Percentiles rank a stretch among this genome's conserved stretches.
Conservation (phyloP, 352 stramenopile genomes). For the Pythium grandisporangium region DNA sequence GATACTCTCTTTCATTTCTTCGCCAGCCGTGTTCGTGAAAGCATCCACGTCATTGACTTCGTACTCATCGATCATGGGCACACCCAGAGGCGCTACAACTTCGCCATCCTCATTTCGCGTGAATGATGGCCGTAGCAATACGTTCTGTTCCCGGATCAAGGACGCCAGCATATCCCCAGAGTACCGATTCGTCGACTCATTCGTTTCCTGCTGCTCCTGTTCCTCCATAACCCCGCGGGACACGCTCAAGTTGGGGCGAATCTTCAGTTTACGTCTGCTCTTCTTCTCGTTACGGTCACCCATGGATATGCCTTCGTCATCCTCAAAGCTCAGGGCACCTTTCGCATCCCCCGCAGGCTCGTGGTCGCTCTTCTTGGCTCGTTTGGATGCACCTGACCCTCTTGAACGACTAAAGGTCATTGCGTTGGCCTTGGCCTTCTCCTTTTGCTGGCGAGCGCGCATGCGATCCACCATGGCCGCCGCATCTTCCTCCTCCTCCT, state of each 20-base stretch:
- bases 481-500: slow-evolving; percentile 9
- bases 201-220: slow-evolving; percentile 9
- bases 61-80: background rate
- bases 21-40: no score
- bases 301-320: slow-evolving; percentile 15
- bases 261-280: slow-evolving; percentile 50
- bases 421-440: slow-evolving; percentile 8
- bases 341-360: background rate
- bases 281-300: no score
- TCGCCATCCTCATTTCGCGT: background rate
- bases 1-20: slow-evolving; percentile 25
- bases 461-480: slow-evolving; percentile 18
- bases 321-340: slow-evolving; percentile 45
- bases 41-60: slow-evolving; percentile 2
- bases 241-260: slow-evolving; percentile 43
- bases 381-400: slow-evolving; percentile 8
- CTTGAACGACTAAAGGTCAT: slow-evolving; percentile 42
- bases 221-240: slow-evolving; percentile 14
- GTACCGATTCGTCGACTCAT: slow-evolving; percentile 17
- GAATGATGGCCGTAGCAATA: slow-evolving; percentile 17
- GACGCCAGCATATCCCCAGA: slow-evolving; percentile 47
- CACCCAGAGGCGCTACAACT: background rate
- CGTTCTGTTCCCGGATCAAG: slow-evolving; percentile 58
- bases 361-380: background rate
- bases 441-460: slow-evolving; percentile 17